phyloP scores from a whole-genome alignment of 805 yeast species.

The Blastobotrys chiropterorum region DNA sequence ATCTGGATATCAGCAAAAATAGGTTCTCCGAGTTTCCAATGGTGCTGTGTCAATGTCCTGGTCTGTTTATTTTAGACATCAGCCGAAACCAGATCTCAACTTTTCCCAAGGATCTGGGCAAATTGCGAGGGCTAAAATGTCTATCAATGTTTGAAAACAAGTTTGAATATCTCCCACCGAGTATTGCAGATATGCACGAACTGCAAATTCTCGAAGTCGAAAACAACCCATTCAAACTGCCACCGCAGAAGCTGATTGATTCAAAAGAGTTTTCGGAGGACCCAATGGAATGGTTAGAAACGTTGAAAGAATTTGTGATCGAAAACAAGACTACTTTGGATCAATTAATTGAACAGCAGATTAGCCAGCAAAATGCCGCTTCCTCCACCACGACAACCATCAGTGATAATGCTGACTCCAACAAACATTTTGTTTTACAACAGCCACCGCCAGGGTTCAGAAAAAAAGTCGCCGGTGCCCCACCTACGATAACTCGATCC shows the following conservation, averaged over 20 bases:
- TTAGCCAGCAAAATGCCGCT: too few species aligned
- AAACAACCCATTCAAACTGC: slow-evolving; percentile 53
- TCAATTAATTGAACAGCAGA: background rate
- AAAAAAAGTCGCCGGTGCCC: too few species aligned
- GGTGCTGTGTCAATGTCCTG: slow-evolving; percentile 30
- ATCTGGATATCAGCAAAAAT: slow-evolving; percentile 63
- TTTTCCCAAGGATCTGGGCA: slow-evolving; percentile 42
- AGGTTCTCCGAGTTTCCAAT: slow-evolving; percentile 48
- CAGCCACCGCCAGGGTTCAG: background rate
- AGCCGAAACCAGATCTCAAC: slow-evolving; percentile 48
- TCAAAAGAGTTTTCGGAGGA: slow-evolving; percentile 32
- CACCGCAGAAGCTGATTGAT: slow-evolving; percentile 37
- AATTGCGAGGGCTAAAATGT: slow-evolving; percentile 40
- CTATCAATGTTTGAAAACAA: slow-evolving; percentile 57
- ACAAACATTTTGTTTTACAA: too few species aligned
- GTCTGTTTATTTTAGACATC: slow-evolving; percentile 60
- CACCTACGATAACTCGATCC: too few species aligned
- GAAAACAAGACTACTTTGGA: slow-evolving; percentile 30
- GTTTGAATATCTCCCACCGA: slow-evolving; percentile 49
- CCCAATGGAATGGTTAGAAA: slow-evolving; percentile 42
- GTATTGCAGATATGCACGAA: slow-evolving; percentile 44
- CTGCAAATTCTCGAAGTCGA: slow-evolving; percentile 55
- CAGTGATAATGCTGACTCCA: too few species aligned
- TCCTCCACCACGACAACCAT: too few species aligned
- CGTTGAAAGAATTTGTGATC: slow-evolving; percentile 35